Conservation (phyloP, 2,329 filamentous ascomycete species). For the Aspergillus neotritici region DNA sequence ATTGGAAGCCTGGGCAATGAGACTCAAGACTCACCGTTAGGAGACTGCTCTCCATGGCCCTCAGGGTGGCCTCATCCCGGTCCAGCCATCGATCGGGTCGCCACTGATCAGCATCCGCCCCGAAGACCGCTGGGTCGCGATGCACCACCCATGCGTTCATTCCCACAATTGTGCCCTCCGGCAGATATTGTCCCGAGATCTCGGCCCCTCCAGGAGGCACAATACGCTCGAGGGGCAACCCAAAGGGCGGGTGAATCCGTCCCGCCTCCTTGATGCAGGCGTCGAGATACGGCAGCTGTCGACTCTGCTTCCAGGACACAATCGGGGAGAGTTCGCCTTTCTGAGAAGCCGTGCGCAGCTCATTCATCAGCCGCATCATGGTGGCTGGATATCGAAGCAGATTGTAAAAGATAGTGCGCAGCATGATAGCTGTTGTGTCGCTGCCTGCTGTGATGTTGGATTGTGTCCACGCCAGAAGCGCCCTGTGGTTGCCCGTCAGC, state of each 20-base stretch:
- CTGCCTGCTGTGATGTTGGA: conserved; percentile 31
- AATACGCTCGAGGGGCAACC: conserved; percentile 15
- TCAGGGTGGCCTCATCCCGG: background rate
- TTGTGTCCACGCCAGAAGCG: conserved; percentile 25
- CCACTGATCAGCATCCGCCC: conserved; percentile 17
- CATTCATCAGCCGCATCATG: conserved; percentile 10
- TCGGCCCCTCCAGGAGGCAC: conserved; percentile 4
- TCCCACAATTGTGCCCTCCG: conserved; percentile 8
- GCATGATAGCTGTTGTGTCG: conserved; percentile 25
- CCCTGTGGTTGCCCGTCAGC: conserved; percentile 9
- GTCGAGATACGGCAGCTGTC: conserved; percentile 42
- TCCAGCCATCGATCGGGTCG: conserved; percentile 19
- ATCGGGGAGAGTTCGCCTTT: background rate
- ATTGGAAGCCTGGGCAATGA: too few species aligned
- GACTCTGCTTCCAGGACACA: conserved; percentile 7
- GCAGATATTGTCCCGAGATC: conserved; percentile 5
- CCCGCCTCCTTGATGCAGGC: conserved; percentile 47
- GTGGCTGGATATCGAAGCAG: conserved; percentile 21
- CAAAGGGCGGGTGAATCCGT: conserved; percentile 35
- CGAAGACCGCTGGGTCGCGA: conserved; percentile 14
- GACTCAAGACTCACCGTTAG: conserved; percentile 12
- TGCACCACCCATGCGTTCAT: conserved; percentile 13
- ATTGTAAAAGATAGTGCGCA: conserved; percentile 24
- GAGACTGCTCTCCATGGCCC: conserved; percentile 12
- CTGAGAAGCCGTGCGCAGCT: conserved; percentile 7